Base-by-base conservation (phyloP, 2,329 filamentous ascomycete genomes). In the Ceratocystis papillata region DNA sequence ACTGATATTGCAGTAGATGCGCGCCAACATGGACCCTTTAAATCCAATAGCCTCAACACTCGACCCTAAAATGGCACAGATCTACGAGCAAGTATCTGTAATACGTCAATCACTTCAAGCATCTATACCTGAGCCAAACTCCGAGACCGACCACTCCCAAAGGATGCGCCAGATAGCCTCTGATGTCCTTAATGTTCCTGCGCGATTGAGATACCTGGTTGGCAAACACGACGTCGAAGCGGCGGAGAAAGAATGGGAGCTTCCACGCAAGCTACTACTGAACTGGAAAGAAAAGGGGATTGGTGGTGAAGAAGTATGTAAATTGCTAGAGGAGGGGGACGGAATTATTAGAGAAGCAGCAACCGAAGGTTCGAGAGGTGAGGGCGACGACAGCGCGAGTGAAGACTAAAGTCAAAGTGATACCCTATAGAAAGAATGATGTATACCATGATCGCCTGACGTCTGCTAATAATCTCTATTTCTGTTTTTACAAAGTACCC, bases 21-120 rank as follows among this genome's bases (percentile, higher is more conserved):
- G 89, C 67, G 81, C 83, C 41, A 90, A 86, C 69, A 92, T 93
- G 88, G 88, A 91, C 71, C 88, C 87, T 2, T 74, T 91, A 60
- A 87, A 87, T 68, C 87, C 88, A 1, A 85, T 88, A 75, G 87
- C 86, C 1, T 85, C 84, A 59, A 90, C 86, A 0, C 79, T 92
- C 41, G 84, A 87, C 69, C 85, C 86, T 2, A 88, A 88, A 46
- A 88, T 93, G 62, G 82, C 83, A 1, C 86, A 89, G 69, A 90
- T 93, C 70, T 89, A 89, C 71, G 80, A 80, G 44, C 79, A 83
- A 71, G 82, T 83, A 5, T 79, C 76, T 1, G 76, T 77, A 48
- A 86, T 86, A 71, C 78, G 79, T 69, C 79, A 81, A 68, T 76
- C 77, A 12, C 73, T 85, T 28, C 79, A 81, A 65, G 72, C 77